These are phyloP conservation scores for Neofusicoccum ribis DNA, from an alignment of 2,329 filamentous ascomycete species.

Conservation along the genomic window DNA sequence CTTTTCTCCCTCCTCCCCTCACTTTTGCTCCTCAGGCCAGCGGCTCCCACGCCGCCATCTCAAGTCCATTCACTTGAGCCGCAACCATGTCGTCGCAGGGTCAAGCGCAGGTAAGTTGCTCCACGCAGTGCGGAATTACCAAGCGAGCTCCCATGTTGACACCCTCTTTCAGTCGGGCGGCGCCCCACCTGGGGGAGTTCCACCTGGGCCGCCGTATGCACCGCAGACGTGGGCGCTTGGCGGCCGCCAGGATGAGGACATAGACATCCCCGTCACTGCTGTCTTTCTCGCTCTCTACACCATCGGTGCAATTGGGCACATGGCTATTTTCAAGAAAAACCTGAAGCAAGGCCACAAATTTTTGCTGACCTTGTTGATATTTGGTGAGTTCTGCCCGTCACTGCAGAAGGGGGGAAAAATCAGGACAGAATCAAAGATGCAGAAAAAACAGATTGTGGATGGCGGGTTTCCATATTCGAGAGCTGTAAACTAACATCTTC, in stretches of 20 bases:
- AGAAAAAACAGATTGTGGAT: no score
- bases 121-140: not conserved
- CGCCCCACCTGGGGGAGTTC: not conserved
- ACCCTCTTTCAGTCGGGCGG: not conserved
- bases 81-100: conserved; percentile 5
- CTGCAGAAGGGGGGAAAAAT: not conserved
- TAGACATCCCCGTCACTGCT: conserved; percentile 44
- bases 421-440: not conserved
- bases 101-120: not conserved
- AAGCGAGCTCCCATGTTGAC: not conserved
- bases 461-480: not conserved
- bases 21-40: not conserved
- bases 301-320: conserved; percentile 40
- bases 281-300: conserved; percentile 47
- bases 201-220: conserved; percentile 27
- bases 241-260: conserved; percentile 34
- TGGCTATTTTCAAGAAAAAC: conserved; percentile 45
- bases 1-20: not conserved
- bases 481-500: not conserved
- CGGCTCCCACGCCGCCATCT: not conserved
- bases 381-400: conserved; percentile 31
- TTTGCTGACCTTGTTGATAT: conserved; percentile 40
- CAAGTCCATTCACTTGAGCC: not conserved
- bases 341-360: conserved; percentile 43
- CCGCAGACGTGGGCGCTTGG: conserved; percentile 38